phyloP scores from a whole-genome alignment of 2,329 filamentous ascomycete genomes.

The Aspergillus ochraceus region DNA sequence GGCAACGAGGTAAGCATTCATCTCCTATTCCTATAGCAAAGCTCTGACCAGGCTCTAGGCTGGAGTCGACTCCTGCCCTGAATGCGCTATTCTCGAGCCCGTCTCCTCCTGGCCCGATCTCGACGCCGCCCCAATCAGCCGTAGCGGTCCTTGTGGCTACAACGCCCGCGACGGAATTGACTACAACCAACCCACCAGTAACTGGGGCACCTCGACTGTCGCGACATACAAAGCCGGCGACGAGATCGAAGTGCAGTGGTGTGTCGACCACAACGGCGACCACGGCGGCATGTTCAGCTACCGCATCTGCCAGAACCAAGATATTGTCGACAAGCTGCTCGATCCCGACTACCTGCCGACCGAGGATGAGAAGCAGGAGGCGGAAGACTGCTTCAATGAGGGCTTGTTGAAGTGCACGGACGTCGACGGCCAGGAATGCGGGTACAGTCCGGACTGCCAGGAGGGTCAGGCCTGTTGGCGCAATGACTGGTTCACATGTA shows the following conservation, averaged over 20 bases:
- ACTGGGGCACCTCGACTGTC: constrained; percentile 49
- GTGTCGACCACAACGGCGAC: constrained; percentile 57
- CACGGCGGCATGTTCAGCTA: constrained; percentile 60
- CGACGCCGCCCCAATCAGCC: constrained; percentile 46
- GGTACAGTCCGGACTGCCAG: constrained; percentile 51
- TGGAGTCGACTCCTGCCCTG: constrained; percentile 53
- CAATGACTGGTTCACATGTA: constrained; percentile 58
- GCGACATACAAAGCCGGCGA: constrained; percentile 50
- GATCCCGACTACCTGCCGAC: constrained; percentile 51
- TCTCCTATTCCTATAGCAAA: not conserved
- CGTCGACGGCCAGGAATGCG: constrained; percentile 52
- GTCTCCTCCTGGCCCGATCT: constrained; percentile 54
- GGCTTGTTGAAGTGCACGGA: constrained; percentile 53
- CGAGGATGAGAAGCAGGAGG: constrained; percentile 53
- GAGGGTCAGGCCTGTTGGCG: constrained; percentile 47
- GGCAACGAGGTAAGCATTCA: constrained; percentile 42
- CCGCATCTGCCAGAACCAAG: constrained; percentile 55
- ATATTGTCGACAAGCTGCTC: constrained; percentile 52
- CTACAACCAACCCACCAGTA: constrained; percentile 50
- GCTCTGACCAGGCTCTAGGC: constrained; percentile 31
- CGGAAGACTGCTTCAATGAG: constrained; percentile 54
- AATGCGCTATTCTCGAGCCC: constrained; percentile 57
- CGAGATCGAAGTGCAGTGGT: constrained; percentile 55
- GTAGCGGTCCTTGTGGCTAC: constrained; percentile 55
- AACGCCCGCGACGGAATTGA: constrained; percentile 55